phyloP scores from a whole-genome alignment of 2,329 filamentous ascomycete genomes.

The Helotiales sp. region DNA sequence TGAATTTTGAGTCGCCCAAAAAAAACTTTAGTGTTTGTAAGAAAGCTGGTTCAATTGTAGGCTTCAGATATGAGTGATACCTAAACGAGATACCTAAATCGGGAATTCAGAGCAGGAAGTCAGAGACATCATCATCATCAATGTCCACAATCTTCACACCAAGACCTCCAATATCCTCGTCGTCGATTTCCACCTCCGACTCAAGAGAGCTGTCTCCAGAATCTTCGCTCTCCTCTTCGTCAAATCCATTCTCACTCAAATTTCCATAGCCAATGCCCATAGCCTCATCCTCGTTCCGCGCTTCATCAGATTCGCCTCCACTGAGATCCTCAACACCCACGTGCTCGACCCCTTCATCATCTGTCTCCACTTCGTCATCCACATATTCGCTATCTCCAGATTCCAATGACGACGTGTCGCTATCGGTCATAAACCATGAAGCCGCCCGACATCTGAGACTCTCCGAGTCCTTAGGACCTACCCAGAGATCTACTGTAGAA shows the following conservation, averaged over 20 bases:
- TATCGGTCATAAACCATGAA: background rate
- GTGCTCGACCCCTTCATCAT: background rate
- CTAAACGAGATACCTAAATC: background rate
- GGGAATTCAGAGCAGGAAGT: conserved; percentile 9
- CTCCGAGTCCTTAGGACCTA: conserved; percentile 7
- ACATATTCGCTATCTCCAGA: conserved; percentile 1
- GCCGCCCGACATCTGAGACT: background rate
- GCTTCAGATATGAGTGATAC: conserved; percentile 5
- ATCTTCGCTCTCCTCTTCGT: background rate
- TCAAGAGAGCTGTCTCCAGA: background rate
- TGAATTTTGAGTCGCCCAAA: background rate
- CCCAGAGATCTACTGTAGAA: conserved; percentile 23
- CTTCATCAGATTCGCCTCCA: background rate
- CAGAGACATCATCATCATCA: conserved; percentile 3
- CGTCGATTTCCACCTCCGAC: background rate
- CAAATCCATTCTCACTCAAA: background rate
- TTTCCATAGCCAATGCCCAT: background rate
- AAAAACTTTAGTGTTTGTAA: background rate
- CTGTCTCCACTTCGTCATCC: background rate
- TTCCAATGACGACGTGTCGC: background rate
- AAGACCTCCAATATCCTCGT: background rate
- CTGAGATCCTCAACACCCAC: background rate
- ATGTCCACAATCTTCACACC: conserved; percentile 2
- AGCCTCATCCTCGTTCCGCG: background rate
- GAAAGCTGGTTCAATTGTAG: background rate